Conservation (phyloP, 176 grass and related monocot species). For the Phoenix roebelenii region DNA sequence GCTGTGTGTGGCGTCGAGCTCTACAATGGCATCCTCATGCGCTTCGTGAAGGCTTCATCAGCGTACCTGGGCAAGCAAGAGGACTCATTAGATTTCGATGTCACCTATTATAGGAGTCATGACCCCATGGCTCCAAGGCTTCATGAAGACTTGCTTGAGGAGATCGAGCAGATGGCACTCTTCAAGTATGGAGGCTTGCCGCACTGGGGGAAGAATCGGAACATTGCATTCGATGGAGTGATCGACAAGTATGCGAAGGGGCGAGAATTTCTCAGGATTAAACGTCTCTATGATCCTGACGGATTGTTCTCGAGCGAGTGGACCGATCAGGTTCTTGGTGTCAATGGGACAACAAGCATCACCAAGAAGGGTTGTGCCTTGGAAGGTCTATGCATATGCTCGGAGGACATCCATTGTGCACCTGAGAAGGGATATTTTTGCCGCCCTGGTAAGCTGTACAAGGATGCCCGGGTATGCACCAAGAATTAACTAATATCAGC, state of each 20-base stretch:
- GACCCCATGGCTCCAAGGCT: slow-evolving; percentile 28
- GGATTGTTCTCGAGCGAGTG: slow-evolving; percentile 58
- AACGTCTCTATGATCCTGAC: slow-evolving; percentile 30
- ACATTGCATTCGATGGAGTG: slow-evolving; percentile 38
- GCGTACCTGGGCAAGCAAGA: slow-evolving; percentile 47
- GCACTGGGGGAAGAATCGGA: slow-evolving; percentile 85
- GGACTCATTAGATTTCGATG: slow-evolving; percentile 63
- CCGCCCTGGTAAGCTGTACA: slow-evolving; percentile 40
- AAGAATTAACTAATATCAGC: no score
- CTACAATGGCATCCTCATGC: slow-evolving; percentile 56
- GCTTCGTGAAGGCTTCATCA: slow-evolving; percentile 50
- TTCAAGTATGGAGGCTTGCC: slow-evolving; percentile 56
- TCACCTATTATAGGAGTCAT: slow-evolving; percentile 64
- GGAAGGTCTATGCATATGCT: slow-evolving; percentile 60
- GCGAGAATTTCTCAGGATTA: slow-evolving; percentile 31
- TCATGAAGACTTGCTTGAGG: slow-evolving; percentile 49
- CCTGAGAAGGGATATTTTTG: slow-evolving; percentile 51
- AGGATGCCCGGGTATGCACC: slow-evolving; percentile 43
- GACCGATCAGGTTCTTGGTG: slow-evolving; percentile 48
- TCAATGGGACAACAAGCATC: slow-evolving; percentile 17
- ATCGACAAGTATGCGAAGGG: slow-evolving; percentile 23
- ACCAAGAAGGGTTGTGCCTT: slow-evolving; percentile 34
- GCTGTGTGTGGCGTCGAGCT: slow-evolving; percentile 60
- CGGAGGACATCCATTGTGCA: slow-evolving; percentile 45
- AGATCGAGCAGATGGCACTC: slow-evolving; percentile 77